Evolutionary conservation across 441 rosid genomes (phyloP), one percentile per base, ranked within the genome.

Genomic region (Croton setiger): DNA sequence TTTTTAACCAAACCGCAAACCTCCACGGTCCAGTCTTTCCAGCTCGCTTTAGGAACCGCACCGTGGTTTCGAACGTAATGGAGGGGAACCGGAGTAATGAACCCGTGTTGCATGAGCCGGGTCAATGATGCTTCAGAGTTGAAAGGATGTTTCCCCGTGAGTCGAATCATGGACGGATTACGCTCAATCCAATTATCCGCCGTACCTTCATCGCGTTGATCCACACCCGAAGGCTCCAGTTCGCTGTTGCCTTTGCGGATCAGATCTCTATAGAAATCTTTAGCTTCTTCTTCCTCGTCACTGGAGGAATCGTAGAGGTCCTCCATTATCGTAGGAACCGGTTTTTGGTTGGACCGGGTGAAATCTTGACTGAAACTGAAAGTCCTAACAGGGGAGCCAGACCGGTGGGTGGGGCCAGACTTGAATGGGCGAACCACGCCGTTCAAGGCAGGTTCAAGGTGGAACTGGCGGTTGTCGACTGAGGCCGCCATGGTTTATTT

Each of bases 11-110:
- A 80, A 12, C 97, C 98, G 39, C 86, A 75, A 10, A 93, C 63
- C 69, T 93, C 98, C 39, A 93, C 72, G 5, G 84, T 72, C 98
- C 98, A 93, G 35, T 81, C 86, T 0, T 79, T 73, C 96, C 95
- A 93, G 0, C 82, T 62, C 9, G 80, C 84, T 69, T 75, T 84
- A 0, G 97, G 98, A 36, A 93, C 96, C 0, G 85, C 4, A 1
- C 95, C 96, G 68, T 89, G 98, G 83, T 91, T 93, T 18, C 96
- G 92, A 44, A 93, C 97, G 77, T 89, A 93, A 72, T 93, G 97
- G 73, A 93, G 95, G 2, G 96, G 92, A 7, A 86, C 92, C 2
- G 97, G 97, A 43, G 97, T 91, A 66, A 93, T 91, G 83, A 93
- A 93, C 1, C 97, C 96, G 69, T 93, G 95, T 76, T 86, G 88